Evolutionary conservation across 2,329 filamentous ascomycete genomes (phyloP), one percentile per base, ranked within the genome.

Genomic region (Colletotrichum sp.): DNA sequence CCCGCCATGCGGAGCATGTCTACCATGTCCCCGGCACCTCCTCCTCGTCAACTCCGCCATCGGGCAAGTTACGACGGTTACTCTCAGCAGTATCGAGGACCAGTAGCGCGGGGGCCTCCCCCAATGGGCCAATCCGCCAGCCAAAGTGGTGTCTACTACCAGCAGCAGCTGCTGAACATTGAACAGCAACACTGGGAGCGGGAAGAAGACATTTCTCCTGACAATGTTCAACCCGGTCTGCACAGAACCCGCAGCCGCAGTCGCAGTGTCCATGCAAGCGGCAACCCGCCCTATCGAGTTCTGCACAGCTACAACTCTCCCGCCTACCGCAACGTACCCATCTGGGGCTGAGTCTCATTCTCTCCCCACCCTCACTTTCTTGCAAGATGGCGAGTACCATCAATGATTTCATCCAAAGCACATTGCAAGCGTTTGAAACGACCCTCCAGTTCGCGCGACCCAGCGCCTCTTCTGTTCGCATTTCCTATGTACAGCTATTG

Each of bases 221-320:
- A 76, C 39, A 84, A 55, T 84, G 84, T 6, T 75, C 52, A 88
- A 86, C 77, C 79, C 82, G 55, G 84, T 83, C 44, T 75, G 3
- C 34, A 44, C 15, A 68, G 73, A 26, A 73, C 65, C 22, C 72
- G 66, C 18, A 70, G 55, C n/a, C 68, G 65, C 24, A 73, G 68
- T 30, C 68, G 72, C 10, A 76, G 73, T 34, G 65, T 65, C 6
- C 75, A 76, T 48, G 66, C 65, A 16, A 59, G 69, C 30, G 79
- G 78, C 64, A 78, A 82, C 34, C 81, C 82, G 15, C 89, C 88
- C 10, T 91, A 89, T 75, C 88, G 90, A 2, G 84, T 91, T 13
- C 83, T 91, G 10, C 90, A 92, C 82, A 91, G 89, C 81, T 91
- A 92, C 79, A 90, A 91, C 79, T 90, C 90, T 6, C 90, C 90